Percentiles rank a stretch among this genome's conserved stretches.
These are phyloP conservation scores for Aspergillus niger DNA, from an alignment of 2,329 filamentous ascomycete species.

Conservation along the genomic window DNA sequence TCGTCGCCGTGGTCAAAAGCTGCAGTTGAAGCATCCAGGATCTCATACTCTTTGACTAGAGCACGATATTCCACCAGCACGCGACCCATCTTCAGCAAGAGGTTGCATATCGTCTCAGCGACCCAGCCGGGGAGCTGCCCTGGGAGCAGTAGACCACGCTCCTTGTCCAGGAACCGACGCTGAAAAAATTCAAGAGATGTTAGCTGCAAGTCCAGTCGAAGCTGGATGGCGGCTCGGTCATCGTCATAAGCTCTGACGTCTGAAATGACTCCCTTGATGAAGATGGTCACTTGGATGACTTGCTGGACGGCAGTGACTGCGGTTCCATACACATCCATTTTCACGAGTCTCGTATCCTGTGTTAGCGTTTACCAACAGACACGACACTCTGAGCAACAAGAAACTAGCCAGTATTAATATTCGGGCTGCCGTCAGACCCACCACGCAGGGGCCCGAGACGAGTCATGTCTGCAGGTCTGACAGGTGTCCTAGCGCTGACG, in stretches of 20 bases:
- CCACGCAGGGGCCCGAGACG: too few species aligned
- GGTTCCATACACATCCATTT: slow-evolving; percentile 34
- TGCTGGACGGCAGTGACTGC: slow-evolving; percentile 30
- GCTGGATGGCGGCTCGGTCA: slow-evolving; percentile 27
- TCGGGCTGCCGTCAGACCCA: too few species aligned
- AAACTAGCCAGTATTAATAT: too few species aligned
- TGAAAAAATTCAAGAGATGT: slow-evolving; percentile 29
- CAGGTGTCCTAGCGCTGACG: background rate
- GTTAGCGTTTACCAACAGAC: too few species aligned
- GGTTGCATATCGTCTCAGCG: background rate
- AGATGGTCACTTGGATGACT: slow-evolving; percentile 32
- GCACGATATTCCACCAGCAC: background rate
- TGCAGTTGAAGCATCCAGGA: background rate
- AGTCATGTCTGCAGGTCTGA: too few species aligned
- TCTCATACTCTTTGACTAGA: background rate
- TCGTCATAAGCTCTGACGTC: slow-evolving; percentile 31
- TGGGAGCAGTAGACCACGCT: slow-evolving; percentile 28
- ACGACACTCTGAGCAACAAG: too few species aligned
- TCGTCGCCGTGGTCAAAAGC: background rate
- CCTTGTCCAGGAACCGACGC: slow-evolving; percentile 24
- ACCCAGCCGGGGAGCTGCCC: slow-evolving; percentile 17
- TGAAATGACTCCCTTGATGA: slow-evolving; percentile 33
- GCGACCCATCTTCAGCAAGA: background rate
- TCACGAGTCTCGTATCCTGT: too few species aligned
- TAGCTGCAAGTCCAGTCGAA: slow-evolving; percentile 29